These are phyloP conservation scores for Aspergillus sp. DNA, from an alignment of 2,329 filamentous ascomycete genomes.

Conservation along the genomic window DNA sequence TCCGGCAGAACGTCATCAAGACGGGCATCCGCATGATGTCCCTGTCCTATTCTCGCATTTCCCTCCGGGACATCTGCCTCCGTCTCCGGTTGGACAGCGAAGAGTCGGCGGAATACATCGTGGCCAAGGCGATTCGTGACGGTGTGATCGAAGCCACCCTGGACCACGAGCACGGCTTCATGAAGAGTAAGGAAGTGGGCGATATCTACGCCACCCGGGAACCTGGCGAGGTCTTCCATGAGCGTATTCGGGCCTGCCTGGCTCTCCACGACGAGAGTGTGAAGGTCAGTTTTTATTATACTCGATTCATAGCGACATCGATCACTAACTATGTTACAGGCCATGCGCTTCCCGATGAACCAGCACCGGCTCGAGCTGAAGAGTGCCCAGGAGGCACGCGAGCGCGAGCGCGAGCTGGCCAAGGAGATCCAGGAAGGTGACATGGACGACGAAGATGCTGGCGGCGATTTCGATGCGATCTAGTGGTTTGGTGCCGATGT, in stretches of 20 bases:
- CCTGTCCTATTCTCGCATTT: constrained; percentile 94
- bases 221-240: constrained; percentile 95
- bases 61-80: constrained; percentile 94
- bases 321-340: constrained; percentile 52
- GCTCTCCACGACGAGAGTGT: constrained; percentile 95
- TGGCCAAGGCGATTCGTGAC: constrained; percentile 96
- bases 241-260: constrained; percentile 89
- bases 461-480: constrained; percentile 94
- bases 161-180: constrained; percentile 91
- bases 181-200: constrained; percentile 96
- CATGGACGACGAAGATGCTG: constrained; percentile 92
- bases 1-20: constrained; percentile 98
- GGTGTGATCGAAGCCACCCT: constrained; percentile 94
- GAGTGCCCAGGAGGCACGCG: constrained; percentile 96
- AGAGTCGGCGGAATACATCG: constrained; percentile 98
- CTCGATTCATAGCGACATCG: background rate
- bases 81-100: constrained; percentile 90
- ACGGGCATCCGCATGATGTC: constrained; percentile 99
- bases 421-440: constrained; percentile 99
- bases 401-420: constrained; percentile 92
- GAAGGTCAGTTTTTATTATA: constrained; percentile 62
- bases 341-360: constrained; percentile 99
- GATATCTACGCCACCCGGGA: constrained; percentile 96
- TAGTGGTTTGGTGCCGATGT: constrained; percentile 47
- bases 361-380: constrained; percentile 96